Evolutionary conservation across 2,329 filamentous ascomycete species (phyloP).

Genomic region (Cylindrodendrum hubeiense): DNA sequence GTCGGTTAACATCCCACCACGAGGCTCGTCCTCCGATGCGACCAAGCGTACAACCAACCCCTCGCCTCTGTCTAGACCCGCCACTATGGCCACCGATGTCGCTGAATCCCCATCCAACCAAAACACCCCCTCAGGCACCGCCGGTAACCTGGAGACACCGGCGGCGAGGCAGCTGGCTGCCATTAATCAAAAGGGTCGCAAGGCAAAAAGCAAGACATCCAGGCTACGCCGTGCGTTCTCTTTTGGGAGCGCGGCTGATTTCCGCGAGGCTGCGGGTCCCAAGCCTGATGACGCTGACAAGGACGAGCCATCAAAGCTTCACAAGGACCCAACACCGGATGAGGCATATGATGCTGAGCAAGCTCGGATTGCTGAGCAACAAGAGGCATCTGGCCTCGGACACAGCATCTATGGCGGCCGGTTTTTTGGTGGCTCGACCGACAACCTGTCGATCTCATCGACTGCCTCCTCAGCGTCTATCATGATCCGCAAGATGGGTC

Average conservation of each 20-base stretch:
- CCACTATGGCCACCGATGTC: constrained; percentile 70
- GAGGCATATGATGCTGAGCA: constrained; percentile 89
- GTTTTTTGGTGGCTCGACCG: constrained; percentile 90
- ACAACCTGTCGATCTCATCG: constrained; percentile 92
- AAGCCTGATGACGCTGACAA: constrained; percentile 58
- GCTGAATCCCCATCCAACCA: constrained; percentile 53
- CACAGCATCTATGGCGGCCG: constrained; percentile 93
- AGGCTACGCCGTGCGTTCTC: constrained; percentile 92
- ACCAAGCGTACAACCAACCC: constrained; percentile 75
- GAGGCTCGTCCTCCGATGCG: constrained; percentile 74
- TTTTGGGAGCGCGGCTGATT: constrained; percentile 94
- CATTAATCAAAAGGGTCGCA: constrained; percentile 84
- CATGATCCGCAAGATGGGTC: constrained; percentile 98
- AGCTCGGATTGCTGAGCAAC: constrained; percentile 88
- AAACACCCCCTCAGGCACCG: constrained; percentile 46
- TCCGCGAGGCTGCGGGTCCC: constrained; percentile 79
- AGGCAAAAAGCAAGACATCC: constrained; percentile 86
- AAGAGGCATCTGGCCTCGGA: constrained; percentile 92
- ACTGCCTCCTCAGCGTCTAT: constrained; percentile 91
- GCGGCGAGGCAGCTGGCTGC: constrained; percentile 88
- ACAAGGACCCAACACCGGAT: constrained; percentile 71
- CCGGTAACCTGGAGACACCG: constrained; percentile 67
- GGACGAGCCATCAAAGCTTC: constrained; percentile 65
- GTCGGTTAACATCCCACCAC: constrained; percentile 69
- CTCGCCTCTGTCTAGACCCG: constrained; percentile 80